Conservation (phyloP, 495 filamentous ascomycete genomes). For the Trypethelium eluteriae region DNA sequence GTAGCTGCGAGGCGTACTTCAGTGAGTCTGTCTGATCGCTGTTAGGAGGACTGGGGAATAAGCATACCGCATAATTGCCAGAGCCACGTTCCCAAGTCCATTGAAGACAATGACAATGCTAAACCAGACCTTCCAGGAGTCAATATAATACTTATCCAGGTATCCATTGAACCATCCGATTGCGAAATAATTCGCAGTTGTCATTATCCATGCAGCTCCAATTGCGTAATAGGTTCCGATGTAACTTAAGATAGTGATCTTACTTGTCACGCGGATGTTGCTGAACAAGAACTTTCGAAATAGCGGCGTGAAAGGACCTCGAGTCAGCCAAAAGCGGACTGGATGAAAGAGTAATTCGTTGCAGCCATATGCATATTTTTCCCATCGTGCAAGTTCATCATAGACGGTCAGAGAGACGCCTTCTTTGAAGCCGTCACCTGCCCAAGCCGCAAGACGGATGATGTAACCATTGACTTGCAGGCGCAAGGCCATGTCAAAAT, state of each 20-base stretch:
- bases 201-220: constrained; percentile 71
- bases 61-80: constrained; percentile 42
- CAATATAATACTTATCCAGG: constrained; percentile 44
- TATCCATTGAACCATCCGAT: constrained; percentile 49
- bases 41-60: not conserved
- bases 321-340: constrained; percentile 45
- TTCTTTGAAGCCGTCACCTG: constrained; percentile 41
- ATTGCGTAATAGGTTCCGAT: constrained; percentile 83
- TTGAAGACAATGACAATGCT: constrained; percentile 44
- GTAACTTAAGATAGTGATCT: constrained; percentile 72
- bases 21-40: not conserved
- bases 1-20: not conserved
- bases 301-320: constrained; percentile 66
- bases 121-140: constrained; percentile 38
- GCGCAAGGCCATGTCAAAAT: constrained; percentile 41
- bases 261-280: constrained; percentile 70
- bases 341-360: constrained; percentile 48
- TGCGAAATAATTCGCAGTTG: constrained; percentile 66
- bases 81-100: constrained; percentile 41
- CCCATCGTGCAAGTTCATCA: constrained; percentile 42
- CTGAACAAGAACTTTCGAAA: constrained; percentile 66
- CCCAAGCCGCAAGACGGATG: constrained; percentile 39
- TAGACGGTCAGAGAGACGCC: constrained; percentile 43
- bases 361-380: constrained; percentile 41
- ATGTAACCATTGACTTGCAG: constrained; percentile 37